phyloP scores from a whole-genome alignment of 108 stramenopile genomes.

The Chaetoceros muelleri region DNA sequence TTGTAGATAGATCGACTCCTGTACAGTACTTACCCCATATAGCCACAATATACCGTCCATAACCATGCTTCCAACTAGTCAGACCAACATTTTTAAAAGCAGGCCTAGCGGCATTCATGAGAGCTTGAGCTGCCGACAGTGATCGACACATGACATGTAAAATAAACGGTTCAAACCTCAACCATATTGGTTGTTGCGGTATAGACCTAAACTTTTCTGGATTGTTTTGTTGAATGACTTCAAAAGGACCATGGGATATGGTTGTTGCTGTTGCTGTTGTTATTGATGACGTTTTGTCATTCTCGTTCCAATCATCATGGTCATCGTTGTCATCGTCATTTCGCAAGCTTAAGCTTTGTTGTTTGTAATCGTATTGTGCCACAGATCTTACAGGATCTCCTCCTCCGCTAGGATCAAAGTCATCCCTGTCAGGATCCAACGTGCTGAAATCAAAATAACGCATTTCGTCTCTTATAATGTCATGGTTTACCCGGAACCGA shows the following conservation, averaged over 20 bases:
- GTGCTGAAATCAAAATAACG: slow-evolving; percentile 68
- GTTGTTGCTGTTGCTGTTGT: not conserved
- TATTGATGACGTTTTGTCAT: not conserved
- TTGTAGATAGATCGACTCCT: too few relatives aligned
- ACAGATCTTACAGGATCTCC: slow-evolving; percentile 66
- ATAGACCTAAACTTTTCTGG: not conserved
- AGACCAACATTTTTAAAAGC: slow-evolving; percentile 84
- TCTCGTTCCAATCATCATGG: not conserved
- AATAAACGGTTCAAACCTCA: slow-evolving; percentile 83
- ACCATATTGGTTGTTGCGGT: slow-evolving; percentile 37
- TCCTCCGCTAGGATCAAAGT: slow-evolving; percentile 54
- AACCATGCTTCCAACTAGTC: slow-evolving; percentile 63
- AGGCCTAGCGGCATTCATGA: slow-evolving; percentile 74
- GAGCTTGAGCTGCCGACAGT: slow-evolving; percentile 43
- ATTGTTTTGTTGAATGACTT: not conserved
- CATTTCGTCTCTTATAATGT: slow-evolving; percentile 35
- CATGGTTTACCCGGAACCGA: slow-evolving; percentile 69
- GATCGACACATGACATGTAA: slow-evolving; percentile 76
- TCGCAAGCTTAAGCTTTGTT: slow-evolving; percentile 11
- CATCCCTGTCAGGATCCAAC: slow-evolving; percentile 13
- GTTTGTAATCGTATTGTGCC: slow-evolving; percentile 62
- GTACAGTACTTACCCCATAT: too few relatives aligned
- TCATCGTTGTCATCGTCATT: slow-evolving; percentile 12
- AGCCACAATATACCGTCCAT: slow-evolving; percentile 50
- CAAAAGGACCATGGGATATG: not conserved